Base-by-base conservation (phyloP, 495 filamentous ascomycete species). In the Chlorociboria aeruginascens region DNA sequence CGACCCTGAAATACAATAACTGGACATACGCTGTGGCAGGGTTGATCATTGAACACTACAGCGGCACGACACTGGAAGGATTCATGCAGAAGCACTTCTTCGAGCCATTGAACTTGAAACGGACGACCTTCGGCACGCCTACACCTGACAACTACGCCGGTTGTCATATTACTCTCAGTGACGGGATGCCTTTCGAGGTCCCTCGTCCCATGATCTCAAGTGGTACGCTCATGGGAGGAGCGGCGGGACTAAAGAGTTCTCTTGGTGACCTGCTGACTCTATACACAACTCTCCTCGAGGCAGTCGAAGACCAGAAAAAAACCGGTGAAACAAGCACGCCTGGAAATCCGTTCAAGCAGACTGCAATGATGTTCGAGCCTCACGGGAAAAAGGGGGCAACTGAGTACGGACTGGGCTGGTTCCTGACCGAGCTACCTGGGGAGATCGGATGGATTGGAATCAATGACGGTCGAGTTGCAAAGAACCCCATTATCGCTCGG, bases 1-100 rank as follows among this genome's bases (percentile, higher is more conserved):
- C 11, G 11, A 8, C 57, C 13, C 63, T 45, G 34, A 33, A 33
- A 28, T 63, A 64, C 51, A 61, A 60, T 34, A 58, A 57, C 40
- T 50, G 48, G 33, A 40, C 44, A 31, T 63, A 61, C 17, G 51
- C 44, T 29, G 30, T 63, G 17, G 54, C 54, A 0, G 61, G 56
- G 32, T 16, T 40, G 3, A 44, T 63, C 9, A 51, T 61, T 16
- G 58, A 61, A 36, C 49, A 52, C 13, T 10, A 54, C 9, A 47
- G 51, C 4, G 49, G 50, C 7, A 29, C 31, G 17, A 31, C 48
- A 7, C 57, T 41, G 33, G 32, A 35, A 11, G 29, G 55, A 6
- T 46, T 50, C 11, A 16, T 61, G 7, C 17, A 28, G 10, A 32
- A 48, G 0, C 31, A 37, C 7, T 40, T 65, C 32, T 37, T 41